Evolutionary conservation across 176 grass and related monocot genomes (phyloP).

Genomic region (Zizania latifolia): DNA sequence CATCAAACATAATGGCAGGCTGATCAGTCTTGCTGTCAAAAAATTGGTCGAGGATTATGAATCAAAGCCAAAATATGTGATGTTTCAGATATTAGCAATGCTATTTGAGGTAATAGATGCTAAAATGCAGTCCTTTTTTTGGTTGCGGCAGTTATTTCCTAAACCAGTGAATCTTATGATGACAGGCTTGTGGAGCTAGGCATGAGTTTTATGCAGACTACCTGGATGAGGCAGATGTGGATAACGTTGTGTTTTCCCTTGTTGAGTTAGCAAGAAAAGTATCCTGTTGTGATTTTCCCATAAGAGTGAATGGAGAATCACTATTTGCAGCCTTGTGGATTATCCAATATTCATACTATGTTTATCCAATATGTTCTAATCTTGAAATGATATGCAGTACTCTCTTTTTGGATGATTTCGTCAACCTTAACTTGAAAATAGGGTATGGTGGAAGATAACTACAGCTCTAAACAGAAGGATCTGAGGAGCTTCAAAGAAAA

Average conservation of each 20-base stretch:
- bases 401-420: conserved; percentile 16
- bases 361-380: conserved; percentile 12
- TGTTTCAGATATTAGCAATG: conserved; percentile 74
- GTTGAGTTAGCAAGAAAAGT: conserved; percentile 77
- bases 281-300: conserved; percentile 31
- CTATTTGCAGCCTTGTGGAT: conserved; percentile 1
- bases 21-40: conserved; percentile 79
- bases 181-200: conserved; percentile 80
- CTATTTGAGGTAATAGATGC: conserved; percentile 77
- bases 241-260: conserved; percentile 72
- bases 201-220: conserved; percentile 65
- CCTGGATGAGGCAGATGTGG: conserved; percentile 66
- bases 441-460: conserved; percentile 89
- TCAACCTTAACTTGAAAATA: conserved; percentile 43
- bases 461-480: conserved; percentile 77
- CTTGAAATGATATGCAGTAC: not conserved
- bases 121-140: not conserved
- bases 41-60: conserved; percentile 80
- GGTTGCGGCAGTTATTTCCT: conserved; percentile 23
- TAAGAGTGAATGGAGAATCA: not conserved
- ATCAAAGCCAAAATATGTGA: conserved; percentile 54
- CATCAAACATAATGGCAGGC: conserved; percentile 72
- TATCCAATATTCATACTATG: conserved; percentile 10
- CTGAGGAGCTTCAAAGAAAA: conserved; percentile 93
- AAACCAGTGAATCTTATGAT: conserved; percentile 24